Evolutionary conservation across 495 filamentous ascomycete species (phyloP), one percentile per base, ranked within the genome.

Genomic region (Echria macrotheca): DNA sequence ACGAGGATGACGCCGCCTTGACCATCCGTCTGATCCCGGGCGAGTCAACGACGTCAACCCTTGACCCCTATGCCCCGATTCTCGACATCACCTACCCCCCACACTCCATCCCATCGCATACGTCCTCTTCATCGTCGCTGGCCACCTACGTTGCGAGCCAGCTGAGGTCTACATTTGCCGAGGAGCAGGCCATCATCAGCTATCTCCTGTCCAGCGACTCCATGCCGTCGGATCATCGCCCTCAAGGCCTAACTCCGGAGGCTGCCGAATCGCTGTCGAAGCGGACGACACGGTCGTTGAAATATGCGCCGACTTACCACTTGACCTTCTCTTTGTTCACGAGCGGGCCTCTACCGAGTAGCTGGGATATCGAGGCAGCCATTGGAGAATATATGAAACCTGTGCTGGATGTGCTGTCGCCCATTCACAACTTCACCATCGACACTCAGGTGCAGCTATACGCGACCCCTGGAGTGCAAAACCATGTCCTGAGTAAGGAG

Each of bases 381-480:
- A 78, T 97, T 28, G 75, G 83, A 11, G 79, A 89, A 58, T 89
- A 94, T 65, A 76, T 98, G 59, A 71, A 80, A 14, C 91, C 93
- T 0, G 75, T 97, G 36, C 74, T 97, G 0, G 75, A 87, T 29
- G 79, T 85, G 23, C 76, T 96, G 21, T 77, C 81, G 2, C 74
- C 81, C 12, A 91, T 97, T 54, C 91, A 87, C 73, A 91, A 95
- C 61, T 97, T 98, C 65, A 96, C 93, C 17, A 82, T 98, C 29
- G 93, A 97, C 63, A 95, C 89, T 1, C 93, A 98, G 65, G 85
- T 97, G 10, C 93, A 98, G 69, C 75, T 96, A 1, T 95, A 95
- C 63, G 93, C 93, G 2, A 72, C 75, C 0, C 89, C 87, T 0
- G 90, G 91, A 22, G 81, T 90, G 12, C 69, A 74, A 24, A 74